phyloP scores from a whole-genome alignment of 176 grass and related monocot genomes.

The bread wheat (Triticum aestivum) region IWGSC_CS_RefSeq_v2.1 NC_057813.1:121529997-121530496 shows the following conservation, averaged over 20 bases:
- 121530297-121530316: conserved; percentile 99
- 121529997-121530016: conserved; percentile 87
- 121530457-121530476: conserved; percentile 96
- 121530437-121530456: conserved; percentile 82
- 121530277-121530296: conserved; percentile 69
- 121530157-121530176: conserved; percentile 90
- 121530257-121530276: conserved; percentile 93
- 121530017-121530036: conserved; percentile 94
- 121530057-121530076: conserved; percentile 96
- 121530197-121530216: conserved; percentile 90
- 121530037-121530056: conserved; percentile 78
- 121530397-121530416: conserved; percentile 92
- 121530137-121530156: conserved; percentile 95
- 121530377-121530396: conserved; percentile 98
- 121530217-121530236: conserved; percentile 71
- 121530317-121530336: conserved; percentile 98
- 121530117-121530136: conserved; percentile 91
- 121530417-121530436: conserved; percentile 97
- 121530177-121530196: conserved; percentile 97
- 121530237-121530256: conserved; percentile 78
- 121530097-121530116: conserved; percentile 87
- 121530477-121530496: conserved; percentile 93
- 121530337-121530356: conserved; percentile 97
- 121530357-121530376: conserved; percentile 99
- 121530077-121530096: conserved; percentile 92